Evolutionary conservation across 768 basidiomycete species (phyloP), one percentile per base, ranked within the genome.

Genomic region (Pleurotus cornucopiae): DNA sequence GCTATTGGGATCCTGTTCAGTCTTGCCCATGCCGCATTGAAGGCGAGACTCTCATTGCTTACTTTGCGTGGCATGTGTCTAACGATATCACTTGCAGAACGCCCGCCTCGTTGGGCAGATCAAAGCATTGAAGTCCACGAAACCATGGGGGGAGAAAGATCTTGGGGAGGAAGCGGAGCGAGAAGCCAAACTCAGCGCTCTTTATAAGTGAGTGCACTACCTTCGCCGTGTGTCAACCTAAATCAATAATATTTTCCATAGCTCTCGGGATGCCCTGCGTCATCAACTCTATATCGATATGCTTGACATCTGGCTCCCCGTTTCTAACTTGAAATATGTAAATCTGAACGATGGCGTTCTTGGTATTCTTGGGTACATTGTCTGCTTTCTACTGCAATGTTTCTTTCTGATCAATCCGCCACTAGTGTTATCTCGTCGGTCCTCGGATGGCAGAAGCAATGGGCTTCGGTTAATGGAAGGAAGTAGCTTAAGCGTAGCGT

Each of bases 241-340:
- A 34, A 34, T 34, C 9, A 34, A 34, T 9, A 34, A 34, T 7
- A 20, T 46, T 53, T 57, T 46, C 34, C 56, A 40, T 63, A 89
- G 86, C 41, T 79, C 87, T 63, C 84, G 85, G 46, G 75, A 78
- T 46, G 83, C 80, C 4, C 79, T 85, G 26, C 83, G 86, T 25
- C 82, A 83, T 60, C 97, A 98, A 70, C 81, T 98, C 62, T 72
- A 88, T 54, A 84, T 91, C 57, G 97, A 99, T 68, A 65, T 83
- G 16, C 75, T 94, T 57, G 97, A 99, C 67, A 70, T 94, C 57
- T 95, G 88, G 85, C 84, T 95, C 63, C 97, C 97, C 4, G 89
- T 93, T 5, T 86, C 87, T 16, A 88, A 81, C 57, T 78, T 94
- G 40, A 91, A 88, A 13, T 73, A 90, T 52, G 78, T 86, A 60